These are phyloP conservation scores for Myrica gale DNA, from an alignment of 306 rosid species.

Conservation along the genomic window DNA sequence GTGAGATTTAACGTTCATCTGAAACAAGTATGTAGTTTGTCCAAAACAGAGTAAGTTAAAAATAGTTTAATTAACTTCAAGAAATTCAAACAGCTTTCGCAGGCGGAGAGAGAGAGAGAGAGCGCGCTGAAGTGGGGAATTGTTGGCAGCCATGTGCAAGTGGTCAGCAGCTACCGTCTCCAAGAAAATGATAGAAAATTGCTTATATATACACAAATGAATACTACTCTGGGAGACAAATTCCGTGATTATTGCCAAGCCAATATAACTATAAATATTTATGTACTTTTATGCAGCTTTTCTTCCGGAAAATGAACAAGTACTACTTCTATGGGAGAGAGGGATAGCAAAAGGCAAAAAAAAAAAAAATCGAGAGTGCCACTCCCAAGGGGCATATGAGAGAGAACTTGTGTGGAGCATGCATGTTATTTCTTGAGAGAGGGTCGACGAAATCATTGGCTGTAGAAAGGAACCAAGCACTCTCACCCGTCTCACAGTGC, in stretches of 20 bases:
- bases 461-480: no score
- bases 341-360: neutral
- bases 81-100: no score
- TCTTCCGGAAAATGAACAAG: neutral
- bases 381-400: neutral
- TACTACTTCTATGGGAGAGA: no score
- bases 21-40: no score
- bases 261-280: neutral
- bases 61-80: no score
- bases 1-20: neutral
- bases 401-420: no score
- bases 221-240: constrained; percentile 18
- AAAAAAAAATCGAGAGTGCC: neutral
- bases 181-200: constrained; percentile 13
- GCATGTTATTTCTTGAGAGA: no score
- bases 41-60: no score
- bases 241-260: constrained; percentile 41
- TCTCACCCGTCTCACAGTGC: no score
- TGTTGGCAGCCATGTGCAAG: constrained; percentile 42
- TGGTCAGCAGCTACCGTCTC: constrained; percentile 33
- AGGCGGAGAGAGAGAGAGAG: neutral
- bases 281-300: neutral
- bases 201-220: neutral
- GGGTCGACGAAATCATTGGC: no score
- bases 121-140: constrained; percentile 21